phyloP scores from a whole-genome alignment of 495 filamentous ascomycete genomes.

The Podospora sp. region DNA sequence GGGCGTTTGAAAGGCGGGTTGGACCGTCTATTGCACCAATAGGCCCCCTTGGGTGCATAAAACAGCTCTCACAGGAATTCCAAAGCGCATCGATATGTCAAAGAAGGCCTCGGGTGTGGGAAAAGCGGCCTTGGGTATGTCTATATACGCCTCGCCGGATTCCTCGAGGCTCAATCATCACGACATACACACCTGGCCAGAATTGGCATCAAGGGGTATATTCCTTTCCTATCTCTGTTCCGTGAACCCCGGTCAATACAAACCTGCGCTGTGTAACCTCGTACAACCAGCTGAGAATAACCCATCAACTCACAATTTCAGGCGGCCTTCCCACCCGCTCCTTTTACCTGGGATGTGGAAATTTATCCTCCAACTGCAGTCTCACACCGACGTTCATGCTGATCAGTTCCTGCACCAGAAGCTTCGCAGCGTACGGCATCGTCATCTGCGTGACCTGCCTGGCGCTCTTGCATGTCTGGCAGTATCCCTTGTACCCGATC shows the following conservation, averaged over 20 bases:
- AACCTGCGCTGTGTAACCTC: background rate
- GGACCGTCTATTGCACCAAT: too few species aligned
- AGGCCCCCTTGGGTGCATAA: too few species aligned
- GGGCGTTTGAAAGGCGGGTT: too few species aligned
- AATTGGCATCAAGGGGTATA: background rate
- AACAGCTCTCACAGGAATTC: too few species aligned
- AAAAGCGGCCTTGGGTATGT: too few species aligned
- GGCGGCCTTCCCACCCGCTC: background rate
- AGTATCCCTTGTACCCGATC: constrained; percentile 94
- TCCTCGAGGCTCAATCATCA: too few species aligned
- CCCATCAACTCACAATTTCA: background rate
- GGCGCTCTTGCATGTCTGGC: constrained; percentile 83
- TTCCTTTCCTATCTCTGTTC: background rate
- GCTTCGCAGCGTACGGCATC: constrained; percentile 98
- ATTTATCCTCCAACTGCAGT: constrained; percentile 87
- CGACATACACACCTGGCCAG: background rate
- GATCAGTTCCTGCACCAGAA: constrained; percentile 92
- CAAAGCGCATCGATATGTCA: too few species aligned
- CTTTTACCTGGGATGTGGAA: constrained; percentile 59
- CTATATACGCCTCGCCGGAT: too few species aligned
- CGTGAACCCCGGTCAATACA: background rate
- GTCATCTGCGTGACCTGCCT: constrained; percentile 82
- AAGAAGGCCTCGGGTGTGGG: too few species aligned
- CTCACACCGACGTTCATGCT: constrained; percentile 95
- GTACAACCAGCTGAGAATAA: background rate